Base-by-base conservation (phyloP, 345 rosid genomes). In the Sisymbrium altissimum region DNA sequence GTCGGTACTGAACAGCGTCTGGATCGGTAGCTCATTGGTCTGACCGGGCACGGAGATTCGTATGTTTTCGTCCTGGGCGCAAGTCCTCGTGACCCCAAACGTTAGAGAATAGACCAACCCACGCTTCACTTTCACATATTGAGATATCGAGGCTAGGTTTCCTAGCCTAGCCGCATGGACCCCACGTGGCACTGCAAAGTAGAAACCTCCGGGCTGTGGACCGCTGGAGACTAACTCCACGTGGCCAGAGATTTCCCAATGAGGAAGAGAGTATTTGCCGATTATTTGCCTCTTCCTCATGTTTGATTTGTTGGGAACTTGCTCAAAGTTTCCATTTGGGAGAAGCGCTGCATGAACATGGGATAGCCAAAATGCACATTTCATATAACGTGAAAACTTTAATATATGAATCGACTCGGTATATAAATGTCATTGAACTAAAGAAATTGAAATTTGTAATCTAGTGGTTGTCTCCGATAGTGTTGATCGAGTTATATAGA, bases 151-250 rank as follows among this genome's bases (percentile, higher is more conserved):
- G 4, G 86, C 98, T 74, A 89, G 82, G 79, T 89, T 90, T 53
- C 98, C 98, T 13, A 93, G 83, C 77, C 88, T 84, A 32, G 85
- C 88, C 0, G 98, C 98, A 5, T 89, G 97, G 55, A 74, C 73
- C 1, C 97, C 98, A 0, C 96, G 89, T 1, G 98, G 93, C 27
- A 93, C 78, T 1, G 86, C 61, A 0, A 84, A 75, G 76, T 69
- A 90, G 77, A 93, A 89, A 4, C 98, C 94, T 0, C 98, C 91
- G 0, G 97, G 96, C 59, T 90, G 96, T 0, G 96, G 93, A 50
- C 98, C 98, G 0, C 92, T 93, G 0, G 90, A 84, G 57, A 93
- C 81, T 64, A 75, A 81, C 83, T 93, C 93, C 5, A 90, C 96
- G 25, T 85, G 68, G 59, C 97, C 96, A 1, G 68, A 40, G 74